These are phyloP conservation scores for Fusarium falciforme DNA, from an alignment of 2,329 filamentous ascomycete species.

Conservation along the genomic window DNA sequence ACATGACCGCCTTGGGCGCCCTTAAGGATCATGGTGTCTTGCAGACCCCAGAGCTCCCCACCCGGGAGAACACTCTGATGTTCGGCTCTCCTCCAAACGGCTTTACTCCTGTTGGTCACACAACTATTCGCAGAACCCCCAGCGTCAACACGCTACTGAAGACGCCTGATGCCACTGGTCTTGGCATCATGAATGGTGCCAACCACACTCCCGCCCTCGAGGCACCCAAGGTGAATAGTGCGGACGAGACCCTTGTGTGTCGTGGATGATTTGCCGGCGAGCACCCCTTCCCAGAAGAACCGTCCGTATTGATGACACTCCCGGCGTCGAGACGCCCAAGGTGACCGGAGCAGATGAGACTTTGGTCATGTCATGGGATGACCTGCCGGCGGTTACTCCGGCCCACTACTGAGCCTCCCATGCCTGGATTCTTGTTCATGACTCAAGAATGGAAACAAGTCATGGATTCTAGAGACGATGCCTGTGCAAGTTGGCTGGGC, in stretches of 20 bases:
- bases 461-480: not conserved
- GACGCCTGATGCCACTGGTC: constrained; percentile 11
- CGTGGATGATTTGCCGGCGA: not conserved
- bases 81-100: too few species aligned
- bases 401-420: not conserved
- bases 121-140: not conserved
- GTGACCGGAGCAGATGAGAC: not conserved
- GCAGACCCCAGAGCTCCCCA: too few species aligned
- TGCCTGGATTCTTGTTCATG: not conserved
- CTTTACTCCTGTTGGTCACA: too few species aligned
- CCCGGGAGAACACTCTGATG: too few species aligned
- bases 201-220: not conserved
- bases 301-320: too few species aligned
- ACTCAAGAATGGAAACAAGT: not conserved
- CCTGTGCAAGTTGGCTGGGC: not conserved
- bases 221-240: not conserved
- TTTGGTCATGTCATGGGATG: not conserved
- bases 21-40: too few species aligned
- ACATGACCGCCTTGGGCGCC: too few species aligned
- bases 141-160: constrained; percentile 4
- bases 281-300: too few species aligned
- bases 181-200: not conserved
- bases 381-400: not conserved
- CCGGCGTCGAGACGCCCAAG: not conserved
- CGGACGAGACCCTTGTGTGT: not conserved